Evolutionary conservation across 2,329 filamentous ascomycete species (phyloP).

Genomic region (Aspergillus novofumigatus): DNA sequence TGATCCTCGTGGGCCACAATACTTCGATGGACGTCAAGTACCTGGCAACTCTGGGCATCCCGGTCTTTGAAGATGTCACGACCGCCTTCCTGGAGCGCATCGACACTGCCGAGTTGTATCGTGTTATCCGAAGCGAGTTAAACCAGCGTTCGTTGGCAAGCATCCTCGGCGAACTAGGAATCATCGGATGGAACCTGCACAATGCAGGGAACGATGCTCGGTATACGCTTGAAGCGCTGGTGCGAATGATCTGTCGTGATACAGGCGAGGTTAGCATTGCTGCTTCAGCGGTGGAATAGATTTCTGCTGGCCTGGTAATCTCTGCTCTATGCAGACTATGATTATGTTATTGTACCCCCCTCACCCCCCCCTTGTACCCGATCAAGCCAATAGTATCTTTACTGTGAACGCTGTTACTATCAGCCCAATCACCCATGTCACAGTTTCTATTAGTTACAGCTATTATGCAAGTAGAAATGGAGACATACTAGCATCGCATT

Average conservation of each 20-base stretch:
- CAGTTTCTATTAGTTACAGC: too few relatives aligned
- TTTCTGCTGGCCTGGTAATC: background rate
- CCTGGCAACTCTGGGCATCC: constrained; percentile 61
- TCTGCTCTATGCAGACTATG: background rate
- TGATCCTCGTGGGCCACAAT: constrained; percentile 79
- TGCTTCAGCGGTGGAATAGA: background rate
- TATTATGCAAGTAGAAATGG: too few relatives aligned
- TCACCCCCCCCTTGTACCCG: too few relatives aligned
- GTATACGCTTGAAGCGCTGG: constrained; percentile 70
- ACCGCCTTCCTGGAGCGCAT: constrained; percentile 58
- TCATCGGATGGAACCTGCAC: constrained; percentile 65
- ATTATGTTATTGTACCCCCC: too few relatives aligned
- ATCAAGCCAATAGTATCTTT: too few relatives aligned
- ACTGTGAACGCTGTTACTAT: too few relatives aligned
- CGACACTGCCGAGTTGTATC: constrained; percentile 71
- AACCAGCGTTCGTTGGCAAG: constrained; percentile 55
- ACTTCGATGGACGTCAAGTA: constrained; percentile 64
- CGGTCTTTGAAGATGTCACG: constrained; percentile 27
- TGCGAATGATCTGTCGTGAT: constrained; percentile 47
- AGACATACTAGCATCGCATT: too few relatives aligned
- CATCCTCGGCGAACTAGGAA: constrained; percentile 62
- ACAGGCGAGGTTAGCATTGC: background rate
- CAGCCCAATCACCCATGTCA: too few relatives aligned
- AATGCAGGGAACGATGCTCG: constrained; percentile 84
- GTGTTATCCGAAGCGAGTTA: constrained; percentile 53